phyloP scores from a whole-genome alignment of 2,329 filamentous ascomycete genomes.

The Cladophialophora chaetospira region DNA sequence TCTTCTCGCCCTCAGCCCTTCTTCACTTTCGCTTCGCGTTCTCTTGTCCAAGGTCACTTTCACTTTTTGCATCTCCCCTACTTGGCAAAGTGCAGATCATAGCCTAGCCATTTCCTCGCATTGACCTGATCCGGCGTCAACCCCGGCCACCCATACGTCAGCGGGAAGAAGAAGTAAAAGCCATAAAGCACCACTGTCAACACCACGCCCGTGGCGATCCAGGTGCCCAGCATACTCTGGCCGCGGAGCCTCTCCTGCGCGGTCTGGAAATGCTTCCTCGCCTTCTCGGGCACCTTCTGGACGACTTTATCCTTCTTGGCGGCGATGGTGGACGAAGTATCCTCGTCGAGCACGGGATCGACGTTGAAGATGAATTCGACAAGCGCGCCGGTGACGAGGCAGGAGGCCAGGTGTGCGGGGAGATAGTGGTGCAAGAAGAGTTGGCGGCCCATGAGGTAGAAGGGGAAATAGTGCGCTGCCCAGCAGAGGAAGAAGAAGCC shows the following conservation, averaged over 20 bases:
- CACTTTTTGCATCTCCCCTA: no score
- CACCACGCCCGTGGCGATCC: constrained; percentile 75
- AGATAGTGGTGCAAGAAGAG: constrained; percentile 98
- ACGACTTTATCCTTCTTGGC: constrained; percentile 36
- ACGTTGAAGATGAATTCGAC: constrained; percentile 96
- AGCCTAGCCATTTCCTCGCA: constrained; percentile 90
- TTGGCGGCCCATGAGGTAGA: constrained; percentile 97
- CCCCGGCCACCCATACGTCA: constrained; percentile 94
- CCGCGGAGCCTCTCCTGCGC: constrained; percentile 78
- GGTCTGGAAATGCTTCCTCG: constrained; percentile 64
- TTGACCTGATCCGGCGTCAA: constrained; percentile 72
- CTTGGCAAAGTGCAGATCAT: constrained; percentile 98
- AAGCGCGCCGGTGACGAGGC: constrained; percentile 84
- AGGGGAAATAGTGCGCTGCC: constrained; percentile 96
- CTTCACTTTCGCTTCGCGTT: no score
- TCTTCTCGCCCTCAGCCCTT: no score
- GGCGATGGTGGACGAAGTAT: constrained; percentile 40
- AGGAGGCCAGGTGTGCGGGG: constrained; percentile 87
- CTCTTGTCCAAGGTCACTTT: no score
- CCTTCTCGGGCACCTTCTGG: constrained; percentile 47
- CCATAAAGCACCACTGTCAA: constrained; percentile 68
- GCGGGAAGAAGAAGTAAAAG: constrained; percentile 90
- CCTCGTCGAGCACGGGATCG: constrained; percentile 63
- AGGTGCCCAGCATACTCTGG: constrained; percentile 74
- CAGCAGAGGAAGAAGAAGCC: constrained; percentile 99